Evolutionary conservation across 2,329 filamentous ascomycete genomes (phyloP).

Genomic region (Sporothrix luriei): DNA sequence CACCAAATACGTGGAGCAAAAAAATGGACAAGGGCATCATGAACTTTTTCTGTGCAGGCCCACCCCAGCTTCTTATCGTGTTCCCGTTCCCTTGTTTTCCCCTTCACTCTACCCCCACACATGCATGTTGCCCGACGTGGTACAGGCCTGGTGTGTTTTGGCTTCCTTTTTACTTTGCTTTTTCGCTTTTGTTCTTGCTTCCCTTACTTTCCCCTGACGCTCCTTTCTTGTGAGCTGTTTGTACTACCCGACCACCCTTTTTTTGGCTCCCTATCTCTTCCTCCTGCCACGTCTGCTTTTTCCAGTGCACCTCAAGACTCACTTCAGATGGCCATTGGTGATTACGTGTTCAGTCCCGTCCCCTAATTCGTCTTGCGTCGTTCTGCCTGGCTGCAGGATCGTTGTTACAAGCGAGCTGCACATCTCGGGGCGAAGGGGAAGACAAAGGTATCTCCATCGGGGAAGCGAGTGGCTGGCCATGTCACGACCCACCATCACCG

Average conservation of each 20-base stretch:
- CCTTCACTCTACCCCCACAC: not conserved
- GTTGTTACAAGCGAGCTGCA: conserved; percentile 22
- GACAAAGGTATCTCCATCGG: not conserved
- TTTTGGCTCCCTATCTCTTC: not conserved
- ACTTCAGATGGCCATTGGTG: not conserved
- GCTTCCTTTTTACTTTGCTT: not conserved
- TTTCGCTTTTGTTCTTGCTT: not conserved
- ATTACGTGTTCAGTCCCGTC: not conserved
- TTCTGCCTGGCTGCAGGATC: conserved; percentile 17
- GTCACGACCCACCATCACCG: not conserved
- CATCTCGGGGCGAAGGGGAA: conserved; percentile 24
- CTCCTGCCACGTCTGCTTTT: not conserved
- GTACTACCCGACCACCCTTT: not conserved
- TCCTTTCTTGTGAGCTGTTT: conserved; percentile 3
- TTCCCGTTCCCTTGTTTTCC: not conserved
- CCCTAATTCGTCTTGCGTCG: too few relatives aligned
- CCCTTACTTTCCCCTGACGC: not conserved
- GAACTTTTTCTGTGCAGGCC: not conserved
- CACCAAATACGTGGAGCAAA: not conserved
- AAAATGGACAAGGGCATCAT: not conserved
- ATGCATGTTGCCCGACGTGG: not conserved
- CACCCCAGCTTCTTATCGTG: not conserved
- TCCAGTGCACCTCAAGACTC: not conserved
- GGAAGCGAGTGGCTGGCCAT: not conserved
- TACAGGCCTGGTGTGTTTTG: not conserved